These are phyloP conservation scores for Alopecurus myosuroides DNA, from an alignment of 176 grass and related monocot species.

Conservation along the genomic window DNA sequence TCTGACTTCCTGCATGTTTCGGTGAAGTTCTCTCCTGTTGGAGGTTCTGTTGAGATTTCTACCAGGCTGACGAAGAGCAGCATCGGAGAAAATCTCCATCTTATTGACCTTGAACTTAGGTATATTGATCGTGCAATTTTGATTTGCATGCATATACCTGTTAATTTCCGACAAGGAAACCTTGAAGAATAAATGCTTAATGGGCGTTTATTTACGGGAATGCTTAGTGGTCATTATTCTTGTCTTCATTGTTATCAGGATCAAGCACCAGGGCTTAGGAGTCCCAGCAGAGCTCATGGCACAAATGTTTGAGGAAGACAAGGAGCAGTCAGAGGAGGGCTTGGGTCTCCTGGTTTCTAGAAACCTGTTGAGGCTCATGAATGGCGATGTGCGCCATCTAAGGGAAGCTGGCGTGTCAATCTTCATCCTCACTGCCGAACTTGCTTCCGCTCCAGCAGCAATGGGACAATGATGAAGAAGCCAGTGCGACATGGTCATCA, in stretches of 20 bases:
- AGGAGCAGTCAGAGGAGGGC: constrained; percentile 60
- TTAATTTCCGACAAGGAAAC: not conserved
- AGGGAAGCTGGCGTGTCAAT: constrained; percentile 64
- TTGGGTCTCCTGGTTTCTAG: constrained; percentile 68
- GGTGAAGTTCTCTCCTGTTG: constrained; percentile 77
- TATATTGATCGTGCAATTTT: constrained; percentile 16
- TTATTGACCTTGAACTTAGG: constrained; percentile 79
- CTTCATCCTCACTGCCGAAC: constrained; percentile 79
- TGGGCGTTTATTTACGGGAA: not conserved
- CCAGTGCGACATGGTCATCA: not conserved
- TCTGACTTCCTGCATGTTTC: constrained; percentile 73
- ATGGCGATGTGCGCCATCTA: constrained; percentile 67
- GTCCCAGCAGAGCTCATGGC: constrained; percentile 60
- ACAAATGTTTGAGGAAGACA: constrained; percentile 69
- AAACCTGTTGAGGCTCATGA: constrained; percentile 91
- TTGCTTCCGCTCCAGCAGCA: constrained; percentile 43
- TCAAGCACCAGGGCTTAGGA: constrained; percentile 57
- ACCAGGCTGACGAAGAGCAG: constrained; percentile 53
- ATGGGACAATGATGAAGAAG: not conserved
- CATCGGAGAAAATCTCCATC: constrained; percentile 69
- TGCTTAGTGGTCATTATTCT: not conserved
- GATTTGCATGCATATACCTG: not conserved
- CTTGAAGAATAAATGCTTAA: not conserved
- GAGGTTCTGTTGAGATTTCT: constrained; percentile 64
- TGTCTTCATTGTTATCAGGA: constrained; percentile 40